These are phyloP conservation scores for Cordyceps farinosa DNA, from an alignment of 2,329 filamentous ascomycete genomes.

Conservation along the genomic window DNA sequence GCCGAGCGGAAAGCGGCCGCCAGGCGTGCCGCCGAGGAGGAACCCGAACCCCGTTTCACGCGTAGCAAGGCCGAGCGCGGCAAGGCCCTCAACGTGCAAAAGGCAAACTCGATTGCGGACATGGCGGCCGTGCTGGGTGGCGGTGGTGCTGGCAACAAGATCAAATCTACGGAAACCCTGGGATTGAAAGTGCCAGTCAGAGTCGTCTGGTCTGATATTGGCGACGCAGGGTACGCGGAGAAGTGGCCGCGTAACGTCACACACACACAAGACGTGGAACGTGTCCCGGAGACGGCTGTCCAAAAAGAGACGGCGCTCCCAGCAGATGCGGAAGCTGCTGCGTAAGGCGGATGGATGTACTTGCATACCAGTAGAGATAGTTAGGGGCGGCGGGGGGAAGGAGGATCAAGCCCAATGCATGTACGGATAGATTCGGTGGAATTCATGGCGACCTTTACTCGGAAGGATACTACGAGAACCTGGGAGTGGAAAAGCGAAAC, in stretches of 20 bases:
- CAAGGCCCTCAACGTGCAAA: conserved; percentile 54
- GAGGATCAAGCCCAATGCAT: not conserved
- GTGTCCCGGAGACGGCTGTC: conserved; percentile 13
- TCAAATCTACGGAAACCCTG: conserved; percentile 26
- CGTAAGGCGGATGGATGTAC: not conserved
- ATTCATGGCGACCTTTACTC: not conserved
- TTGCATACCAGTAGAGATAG: not conserved
- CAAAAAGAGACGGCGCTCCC: conserved; percentile 13
- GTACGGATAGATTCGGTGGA: not conserved
- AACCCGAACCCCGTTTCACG: conserved; percentile 31
- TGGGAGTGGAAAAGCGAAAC: not conserved
- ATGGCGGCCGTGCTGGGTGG: conserved; percentile 57
- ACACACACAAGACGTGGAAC: conserved; percentile 39
- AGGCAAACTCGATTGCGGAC: conserved; percentile 60
- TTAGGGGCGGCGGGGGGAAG: not conserved
- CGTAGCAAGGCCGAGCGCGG: conserved; percentile 45
- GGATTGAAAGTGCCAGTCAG: conserved; percentile 30
- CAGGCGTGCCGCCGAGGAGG: conserved; percentile 26
- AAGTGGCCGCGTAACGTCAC: conserved; percentile 51
- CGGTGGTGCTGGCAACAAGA: conserved; percentile 48
- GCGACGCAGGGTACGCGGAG: conserved; percentile 45
- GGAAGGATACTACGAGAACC: no score
- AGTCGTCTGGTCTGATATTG: conserved; percentile 50
- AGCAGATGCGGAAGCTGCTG: conserved; percentile 6
- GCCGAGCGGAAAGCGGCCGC: conserved; percentile 33